Conservation (phyloP, 495 filamentous ascomycete species). For the Penicillium argentinense region DNA sequence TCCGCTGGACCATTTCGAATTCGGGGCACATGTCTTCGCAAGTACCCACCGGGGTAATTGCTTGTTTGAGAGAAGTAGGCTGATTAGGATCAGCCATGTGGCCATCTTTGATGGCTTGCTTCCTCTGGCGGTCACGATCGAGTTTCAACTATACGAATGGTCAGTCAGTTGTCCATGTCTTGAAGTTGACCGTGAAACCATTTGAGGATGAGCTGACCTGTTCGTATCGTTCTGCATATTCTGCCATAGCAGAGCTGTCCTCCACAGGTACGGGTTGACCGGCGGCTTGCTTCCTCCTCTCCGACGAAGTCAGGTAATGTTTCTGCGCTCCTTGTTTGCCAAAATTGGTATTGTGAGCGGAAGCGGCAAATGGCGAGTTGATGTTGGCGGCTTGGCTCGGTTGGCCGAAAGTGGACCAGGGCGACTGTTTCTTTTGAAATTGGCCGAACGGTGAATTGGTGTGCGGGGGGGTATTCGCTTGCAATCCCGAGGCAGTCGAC, state of each 20-base stretch:
- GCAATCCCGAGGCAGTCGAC: conserved; percentile 1
- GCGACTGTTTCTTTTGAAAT: conserved; percentile 21
- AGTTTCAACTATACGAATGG: conserved; percentile 53
- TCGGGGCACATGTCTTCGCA: conserved; percentile 95
- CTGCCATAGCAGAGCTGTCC: conserved; percentile 22
- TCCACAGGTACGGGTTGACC: conserved; percentile 18
- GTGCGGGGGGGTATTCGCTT: conserved; percentile 2
- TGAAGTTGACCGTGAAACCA: too few relatives aligned
- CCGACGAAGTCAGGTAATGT: conserved; percentile 10
- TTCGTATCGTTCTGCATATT: conserved; percentile 45
- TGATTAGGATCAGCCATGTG: conserved; percentile 89
- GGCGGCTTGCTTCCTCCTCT: conserved; percentile 5
- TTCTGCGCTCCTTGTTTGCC: conserved; percentile 11
- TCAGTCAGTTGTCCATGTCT: conserved; percentile 19
- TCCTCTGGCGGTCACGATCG: conserved; percentile 66
- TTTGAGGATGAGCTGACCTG: conserved; percentile 43
- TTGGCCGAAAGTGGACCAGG: conserved; percentile 17
- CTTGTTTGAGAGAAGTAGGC: conserved; percentile 74
- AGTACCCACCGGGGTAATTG: conserved; percentile 83
- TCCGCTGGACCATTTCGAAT: conserved; percentile 79
- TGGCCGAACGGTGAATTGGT: conserved; percentile 34
- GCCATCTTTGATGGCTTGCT: conserved; percentile 67
- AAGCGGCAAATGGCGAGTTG: conserved; percentile 21
- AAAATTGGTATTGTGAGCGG: conserved; percentile 6
- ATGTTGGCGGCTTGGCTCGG: too few relatives aligned